Evolutionary conservation across 164 flowering plant genomes (phyloP), one percentile per base, ranked within the genome.

Genomic region (Tetrastigma voinierianum): DNA sequence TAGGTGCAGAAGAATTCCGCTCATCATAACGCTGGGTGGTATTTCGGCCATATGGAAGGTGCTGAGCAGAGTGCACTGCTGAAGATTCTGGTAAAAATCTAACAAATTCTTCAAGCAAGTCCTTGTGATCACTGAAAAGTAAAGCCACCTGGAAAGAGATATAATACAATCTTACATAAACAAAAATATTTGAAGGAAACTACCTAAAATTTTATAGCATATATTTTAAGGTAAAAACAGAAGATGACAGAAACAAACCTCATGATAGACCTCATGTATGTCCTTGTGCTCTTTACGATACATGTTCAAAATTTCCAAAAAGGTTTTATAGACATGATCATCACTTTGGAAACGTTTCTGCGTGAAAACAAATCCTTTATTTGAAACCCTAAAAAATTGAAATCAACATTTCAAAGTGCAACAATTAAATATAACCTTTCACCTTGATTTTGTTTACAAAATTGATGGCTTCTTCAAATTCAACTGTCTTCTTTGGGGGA

Each of bases 361-460:
- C 58, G 70, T 10, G 46, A 40, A 45, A 3, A 58, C n/a, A 61
- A 53, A 63, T 8, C 9, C 13, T 43, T 40, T 9, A 55, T 57
- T 57, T 19, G 10, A 66, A 58, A 19, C 12, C 24, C 6, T 46
- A 40, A 57, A 0, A 25, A 3, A 14, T 51, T 46, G 21, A 44
- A 4, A 21, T 21, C 24, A 7, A 19, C 9, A 47, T 23, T 44
- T 54, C 18, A 47, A n/a, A 24, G 20, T 15, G 47, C 19, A 58
- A 57, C 18, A 32, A 54, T 16, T 10, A 32, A 12, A 17, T 8
- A 46, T 16, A 23, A 49, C 4, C 32, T 25, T 51, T 67, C 58
- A 89, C 98, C 98, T 93, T 93, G 71, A 93, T 93, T 75, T 93
- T 93, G 85, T 90, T 90, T 2, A 93, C 98, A 78, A 89, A 93